Evolutionary conservation across 768 basidiomycete species (phyloP).

Genomic region (Kwoniella sp.): DNA sequence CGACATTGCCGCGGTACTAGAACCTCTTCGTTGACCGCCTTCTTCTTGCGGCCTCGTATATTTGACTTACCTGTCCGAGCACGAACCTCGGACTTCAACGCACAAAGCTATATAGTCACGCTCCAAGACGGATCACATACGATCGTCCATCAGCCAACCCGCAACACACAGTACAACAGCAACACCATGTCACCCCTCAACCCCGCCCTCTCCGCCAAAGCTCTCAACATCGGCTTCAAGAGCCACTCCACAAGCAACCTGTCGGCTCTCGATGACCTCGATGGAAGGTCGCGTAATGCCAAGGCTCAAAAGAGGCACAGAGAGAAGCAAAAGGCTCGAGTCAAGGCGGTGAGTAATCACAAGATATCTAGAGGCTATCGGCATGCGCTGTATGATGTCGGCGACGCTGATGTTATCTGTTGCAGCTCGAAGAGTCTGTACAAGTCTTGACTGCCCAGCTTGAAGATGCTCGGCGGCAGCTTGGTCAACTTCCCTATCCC

Average conservation of each 20-base stretch:
- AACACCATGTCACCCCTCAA: slow-evolving; percentile 18
- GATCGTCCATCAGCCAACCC: too few species aligned
- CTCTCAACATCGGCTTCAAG: slow-evolving; percentile 21
- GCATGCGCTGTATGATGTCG: background rate
- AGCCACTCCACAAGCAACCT: slow-evolving; percentile 11
- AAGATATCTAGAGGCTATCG: too few species aligned
- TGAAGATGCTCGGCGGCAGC: slow-evolving; percentile 45
- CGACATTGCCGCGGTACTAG: background rate
- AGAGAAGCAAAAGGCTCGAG: slow-evolving; percentile 53
- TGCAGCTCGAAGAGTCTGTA: slow-evolving; percentile 52
- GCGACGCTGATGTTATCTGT: background rate
- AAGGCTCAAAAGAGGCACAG: slow-evolving; percentile 54
- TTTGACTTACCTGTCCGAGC: too few species aligned
- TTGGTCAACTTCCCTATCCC: slow-evolving; percentile 29
- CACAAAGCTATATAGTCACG: background rate
- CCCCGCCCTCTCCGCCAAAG: slow-evolving; percentile 20
- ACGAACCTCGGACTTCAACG: too few species aligned
- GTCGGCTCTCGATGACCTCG: slow-evolving; percentile 38
- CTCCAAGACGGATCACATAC: too few species aligned
- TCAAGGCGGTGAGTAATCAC: slow-evolving; percentile 52
- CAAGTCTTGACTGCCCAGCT: slow-evolving; percentile 44
- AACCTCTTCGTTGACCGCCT: background rate
- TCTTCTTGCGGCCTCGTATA: too few species aligned
- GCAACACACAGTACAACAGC: slow-evolving; percentile 1
- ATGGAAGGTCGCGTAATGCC: slow-evolving; percentile 50